Evolutionary conservation across 495 filamentous ascomycete species (phyloP), one percentile per base, ranked within the genome.

Genomic region (Lasiosphaeria hispida): DNA sequence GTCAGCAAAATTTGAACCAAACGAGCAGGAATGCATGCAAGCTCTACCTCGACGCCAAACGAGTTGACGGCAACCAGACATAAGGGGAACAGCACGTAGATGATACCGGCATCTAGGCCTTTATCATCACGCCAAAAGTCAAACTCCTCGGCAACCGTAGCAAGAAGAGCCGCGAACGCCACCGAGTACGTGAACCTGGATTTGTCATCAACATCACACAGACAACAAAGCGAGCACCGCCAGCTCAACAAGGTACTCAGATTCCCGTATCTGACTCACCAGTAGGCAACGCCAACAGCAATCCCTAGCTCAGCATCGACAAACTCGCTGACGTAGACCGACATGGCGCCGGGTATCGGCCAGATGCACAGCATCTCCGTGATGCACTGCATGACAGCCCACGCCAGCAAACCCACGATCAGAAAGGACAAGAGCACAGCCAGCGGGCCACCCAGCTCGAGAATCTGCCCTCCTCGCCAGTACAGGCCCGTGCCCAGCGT

Each of bases 401-500:
- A 61, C 1, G 75, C 61, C 7, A 77, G 47, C 11, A 73, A 55
- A 5, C 79, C 79, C 13, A 79, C 70, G 0, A 74, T 41, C 14
- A 73, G 42, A 42, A 74, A 77, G 1, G 76, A 63, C n/a, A 83
- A 51, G 4, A 79, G 50, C 13, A 75, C 73, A 0, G 74, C 78
- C 1, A 72, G 58, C 5, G 75, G 72, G 0, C 80, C 78, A 0
- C 71, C 72, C 3, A 77, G 56, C 34, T 68, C 67, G 15, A 82
- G 63, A 11, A 77, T 70, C 43, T 74, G 65, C 7, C 77, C 78
- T 33, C 71, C 71, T 37, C 72, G 66, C 63, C 71, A 69, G 57
- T 79, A 80, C n/a, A 83, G 69, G 8, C 79, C 79, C 0, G 68
- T 73, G 15, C 80, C 80, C 9, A 81, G 69, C 0, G 71, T 74